Evolutionary conservation across 257 asterid species (phyloP).

Genomic region (Catharanthus roseus): DNA sequence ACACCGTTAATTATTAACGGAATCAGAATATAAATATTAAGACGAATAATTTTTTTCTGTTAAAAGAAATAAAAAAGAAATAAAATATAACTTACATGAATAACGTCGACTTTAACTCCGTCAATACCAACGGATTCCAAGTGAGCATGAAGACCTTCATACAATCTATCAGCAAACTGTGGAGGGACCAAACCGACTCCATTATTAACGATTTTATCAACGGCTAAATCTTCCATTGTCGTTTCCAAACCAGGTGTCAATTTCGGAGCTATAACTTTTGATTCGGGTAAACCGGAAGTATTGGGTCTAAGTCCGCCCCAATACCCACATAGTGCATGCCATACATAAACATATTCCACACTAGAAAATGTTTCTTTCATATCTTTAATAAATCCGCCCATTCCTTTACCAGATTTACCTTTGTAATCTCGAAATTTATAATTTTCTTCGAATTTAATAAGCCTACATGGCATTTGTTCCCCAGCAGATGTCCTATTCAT

Average conservation of each 20-base stretch:
- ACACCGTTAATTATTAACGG: too few relatives aligned
- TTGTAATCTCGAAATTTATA: constrained; percentile 68
- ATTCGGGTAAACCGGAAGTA: constrained; percentile 50
- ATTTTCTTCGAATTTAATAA: constrained; percentile 66
- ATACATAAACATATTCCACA: constrained; percentile 79
- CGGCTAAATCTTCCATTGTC: constrained; percentile 94
- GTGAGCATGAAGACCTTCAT: constrained; percentile 86
- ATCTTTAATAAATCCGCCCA: constrained; percentile 76
- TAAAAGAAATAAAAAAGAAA: too few relatives aligned
- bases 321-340: constrained; percentile 97
- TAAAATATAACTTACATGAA: constrained; percentile 49
- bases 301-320: constrained; percentile 92
- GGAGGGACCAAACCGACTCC: constrained; percentile 92
- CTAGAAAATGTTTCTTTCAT: constrained; percentile 49
- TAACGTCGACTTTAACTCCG: constrained; percentile 93
- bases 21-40: too few relatives aligned
- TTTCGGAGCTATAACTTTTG: constrained; percentile 54
- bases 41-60: too few relatives aligned
- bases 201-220: constrained; percentile 83
- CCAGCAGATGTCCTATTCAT: constrained; percentile 85
- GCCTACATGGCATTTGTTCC: constrained; percentile 93
- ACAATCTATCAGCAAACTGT: constrained; percentile 46
- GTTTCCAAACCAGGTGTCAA: constrained; percentile 70
- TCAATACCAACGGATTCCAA: constrained; percentile 80
- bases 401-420: constrained; percentile 50